A percentile compares a stretch with the other conserved stretches of the same genome.
Conservation (phyloP, 805 yeast species). For the Teunomyces tritomae region DNA sequence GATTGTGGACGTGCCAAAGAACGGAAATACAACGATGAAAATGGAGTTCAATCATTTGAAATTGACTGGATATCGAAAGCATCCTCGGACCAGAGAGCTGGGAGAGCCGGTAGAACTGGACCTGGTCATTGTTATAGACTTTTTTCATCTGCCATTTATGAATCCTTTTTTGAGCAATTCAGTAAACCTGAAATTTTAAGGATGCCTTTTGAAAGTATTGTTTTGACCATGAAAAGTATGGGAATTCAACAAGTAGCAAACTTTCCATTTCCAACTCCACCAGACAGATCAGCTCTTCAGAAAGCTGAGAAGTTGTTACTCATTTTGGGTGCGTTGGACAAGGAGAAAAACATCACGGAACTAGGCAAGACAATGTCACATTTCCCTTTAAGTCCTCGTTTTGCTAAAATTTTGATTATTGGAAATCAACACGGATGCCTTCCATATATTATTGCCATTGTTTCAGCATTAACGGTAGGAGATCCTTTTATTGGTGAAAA, state of each 20-base stretch:
- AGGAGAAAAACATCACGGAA: conserved; percentile 58
- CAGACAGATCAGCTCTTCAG: conserved; percentile 56
- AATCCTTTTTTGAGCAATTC: conserved; percentile 79
- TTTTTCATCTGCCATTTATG: conserved; percentile 91
- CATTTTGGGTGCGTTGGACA: conserved; percentile 74
- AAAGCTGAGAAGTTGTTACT: conserved; percentile 68
- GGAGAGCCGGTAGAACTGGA: conserved; percentile 98
- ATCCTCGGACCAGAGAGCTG: conserved; percentile 90
- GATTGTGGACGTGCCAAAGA: conserved; percentile 95
- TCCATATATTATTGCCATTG: conserved; percentile 86
- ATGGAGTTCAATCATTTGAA: conserved; percentile 91
- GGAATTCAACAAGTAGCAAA: conserved; percentile 87
- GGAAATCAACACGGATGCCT: conserved; percentile 86
- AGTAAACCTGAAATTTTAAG: conserved; percentile 86
- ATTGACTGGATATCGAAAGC: conserved; percentile 94
- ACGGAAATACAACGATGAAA: conserved; percentile 72
- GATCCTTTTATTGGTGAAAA: conserved; percentile 80
- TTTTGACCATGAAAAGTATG: conserved; percentile 93
- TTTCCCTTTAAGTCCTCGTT: conserved; percentile 93
- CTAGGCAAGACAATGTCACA: conserved; percentile 83
- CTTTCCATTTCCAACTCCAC: conserved; percentile 96
- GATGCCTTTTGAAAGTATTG: conserved; percentile 97
- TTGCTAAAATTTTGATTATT: conserved; percentile 81
- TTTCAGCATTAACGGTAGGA: conserved; percentile 89
- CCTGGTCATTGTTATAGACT: conserved; percentile 96